A percentile compares a stretch with the other conserved stretches of the same genome.
phyloP scores from a whole-genome alignment of 768 basidiomycete genomes.

The Rossbeevera mucosa region DNA sequence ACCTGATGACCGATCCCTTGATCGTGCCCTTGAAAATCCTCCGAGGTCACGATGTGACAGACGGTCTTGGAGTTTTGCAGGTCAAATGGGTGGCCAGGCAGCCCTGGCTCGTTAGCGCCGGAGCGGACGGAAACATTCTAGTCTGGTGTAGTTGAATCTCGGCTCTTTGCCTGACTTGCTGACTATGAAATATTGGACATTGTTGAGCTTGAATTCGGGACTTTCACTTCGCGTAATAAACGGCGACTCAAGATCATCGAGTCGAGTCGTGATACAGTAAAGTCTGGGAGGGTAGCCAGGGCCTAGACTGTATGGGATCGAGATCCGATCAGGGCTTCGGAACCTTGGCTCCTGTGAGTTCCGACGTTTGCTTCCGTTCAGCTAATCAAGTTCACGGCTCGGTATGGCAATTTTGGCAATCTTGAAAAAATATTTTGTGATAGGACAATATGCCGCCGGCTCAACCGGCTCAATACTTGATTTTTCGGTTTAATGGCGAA shows the following conservation, averaged over 20 bases:
- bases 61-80: slow-evolving; percentile 88
- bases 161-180: slow-evolving; percentile 29
- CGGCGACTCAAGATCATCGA: slow-evolving; percentile 1
- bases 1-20: slow-evolving; percentile 94
- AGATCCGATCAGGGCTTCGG: neutral
- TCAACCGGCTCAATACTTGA: neutral
- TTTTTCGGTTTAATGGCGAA: neutral
- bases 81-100: slow-evolving; percentile 84
- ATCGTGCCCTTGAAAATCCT: slow-evolving; percentile 98
- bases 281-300: slow-evolving; percentile 7
- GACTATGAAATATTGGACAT: slow-evolving; percentile 18
- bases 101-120: slow-evolving; percentile 90
- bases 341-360: neutral
- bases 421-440: neutral
- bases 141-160: slow-evolving; percentile 77
- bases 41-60: slow-evolving; percentile 80
- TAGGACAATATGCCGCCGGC: neutral
- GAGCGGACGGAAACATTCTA: slow-evolving; percentile 83
- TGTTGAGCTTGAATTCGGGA: slow-evolving; percentile 22
- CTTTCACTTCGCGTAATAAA: slow-evolving; percentile 15
- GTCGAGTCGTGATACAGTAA: slow-evolving; percentile 6
- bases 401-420: neutral
- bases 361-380: slow-evolving; percentile 11
- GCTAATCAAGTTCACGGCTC: neutral
- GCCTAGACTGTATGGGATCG: neutral